Evolutionary conservation across 129 eudicot species (phyloP), one percentile per base, ranked within the genome.

Genomic region (Tagetes erecta): DNA sequence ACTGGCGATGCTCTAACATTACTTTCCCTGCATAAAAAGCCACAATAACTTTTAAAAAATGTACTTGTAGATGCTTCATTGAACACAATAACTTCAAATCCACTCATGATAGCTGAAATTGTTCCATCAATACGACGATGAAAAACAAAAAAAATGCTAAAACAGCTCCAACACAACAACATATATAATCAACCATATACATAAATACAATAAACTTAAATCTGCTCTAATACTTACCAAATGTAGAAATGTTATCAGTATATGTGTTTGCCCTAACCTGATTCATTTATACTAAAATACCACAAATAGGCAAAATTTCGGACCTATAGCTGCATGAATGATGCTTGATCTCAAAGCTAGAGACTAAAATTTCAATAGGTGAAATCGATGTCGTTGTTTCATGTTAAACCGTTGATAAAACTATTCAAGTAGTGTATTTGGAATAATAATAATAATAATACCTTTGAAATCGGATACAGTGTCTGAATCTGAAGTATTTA

Each of bases 401-500:
- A 20, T 20, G 27, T 20, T 20, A 20, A 20, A 20, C 27, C 27
- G 27, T 20, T 20, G 27, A 20, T 20, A 20, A 20, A 20, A 20
- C 27, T 20, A 20, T 20, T 20, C 27, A 20, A 20, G 27, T 20
- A 20, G 27, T 20, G 27, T 20, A 20, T 20, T 20, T 20, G 27
- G 27, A 20, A 20, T 20, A 20, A 20, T 20, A 20, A 44, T 0
- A 20, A 20, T 20, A 20, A 20, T 20, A 20, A 40, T 84, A 90
- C 98, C 50, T 81, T 84, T 90, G 62, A 93, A 83, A 67, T 79
- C 82, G 2, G 82, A 79, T 38, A 90, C 76, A 14, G 91, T 79
- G 41, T 81, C 95, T 41, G 81, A 74, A 8, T 69, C 70, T 42
- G 92, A 76, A 65, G 78, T 84, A 45, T 79, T 66, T 58, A 81